These are phyloP conservation scores for Cucurbita pepo DNA, from an alignment of 306 rosid species.

Conservation along the genomic window DNA sequence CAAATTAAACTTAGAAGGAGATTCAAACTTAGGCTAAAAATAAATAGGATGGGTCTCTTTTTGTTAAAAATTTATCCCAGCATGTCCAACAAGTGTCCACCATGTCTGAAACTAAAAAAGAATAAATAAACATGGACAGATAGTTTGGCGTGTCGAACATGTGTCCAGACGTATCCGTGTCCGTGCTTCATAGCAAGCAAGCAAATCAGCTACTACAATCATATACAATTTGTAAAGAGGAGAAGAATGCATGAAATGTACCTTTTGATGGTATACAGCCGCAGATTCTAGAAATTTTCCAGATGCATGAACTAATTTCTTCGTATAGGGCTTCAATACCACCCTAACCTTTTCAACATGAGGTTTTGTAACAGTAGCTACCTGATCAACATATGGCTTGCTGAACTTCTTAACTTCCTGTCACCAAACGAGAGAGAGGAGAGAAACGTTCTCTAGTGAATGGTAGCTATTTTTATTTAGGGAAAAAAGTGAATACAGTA, in stretches of 20 bases:
- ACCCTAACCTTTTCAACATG: constrained; percentile 59
- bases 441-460: not conserved
- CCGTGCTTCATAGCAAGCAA: too few relatives aligned
- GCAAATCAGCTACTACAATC: not conserved
- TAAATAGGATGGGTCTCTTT: too few relatives aligned
- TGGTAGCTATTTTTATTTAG: not conserved
- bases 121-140: too few relatives aligned
- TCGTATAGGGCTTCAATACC: constrained; percentile 59
- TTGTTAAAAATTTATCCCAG: too few relatives aligned
- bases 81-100: too few relatives aligned
- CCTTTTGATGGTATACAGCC: constrained; percentile 70
- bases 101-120: too few relatives aligned
- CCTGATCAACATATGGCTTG: constrained; percentile 84
- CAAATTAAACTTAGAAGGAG: too few relatives aligned
- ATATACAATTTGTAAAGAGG: not conserved
- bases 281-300: constrained; percentile 74
- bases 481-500: not conserved
- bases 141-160: too few relatives aligned
- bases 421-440: constrained; percentile 7
- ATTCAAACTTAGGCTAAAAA: too few relatives aligned
- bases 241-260: constrained; percentile 7
- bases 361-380: constrained; percentile 63
- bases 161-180: too few relatives aligned
- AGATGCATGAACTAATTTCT: constrained; percentile 38
- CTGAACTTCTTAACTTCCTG: constrained; percentile 73